Base-by-base conservation (phyloP, 2,329 filamentous ascomycete genomes). In the Curvularia sp. region DNA sequence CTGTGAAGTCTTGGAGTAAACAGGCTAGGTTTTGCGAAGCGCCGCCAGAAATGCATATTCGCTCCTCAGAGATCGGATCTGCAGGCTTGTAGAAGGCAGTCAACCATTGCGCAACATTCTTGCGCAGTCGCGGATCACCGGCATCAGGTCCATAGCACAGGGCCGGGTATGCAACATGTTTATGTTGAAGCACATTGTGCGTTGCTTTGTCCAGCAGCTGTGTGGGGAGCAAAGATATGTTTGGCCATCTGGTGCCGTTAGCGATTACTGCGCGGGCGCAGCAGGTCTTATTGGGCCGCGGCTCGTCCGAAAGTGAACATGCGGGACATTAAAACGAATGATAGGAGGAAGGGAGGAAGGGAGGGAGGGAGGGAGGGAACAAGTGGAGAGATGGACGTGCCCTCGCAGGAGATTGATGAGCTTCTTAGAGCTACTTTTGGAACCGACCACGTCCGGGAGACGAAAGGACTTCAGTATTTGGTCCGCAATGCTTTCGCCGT, bases 21-120 rank as follows among this genome's bases (percentile, higher is more conserved):
- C 87, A 90, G 0, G 90, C 92, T 2, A 96, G 76, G 72, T 89
- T 93, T 81, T 96, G 93, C 64, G 87, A 91, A 3, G 93, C 93
- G 15, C 93, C 93, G 43, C 93, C 92, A 0, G 91, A 91, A 73
- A 97, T 89, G 72, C 88, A 90, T 53, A 97, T 89, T 30, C 91
- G 84, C 2, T 86, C 81, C 3, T 82, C 70, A 13, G 77, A 69
- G 43, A 87, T 79, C 2, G 78, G 74, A 3, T 77, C 65, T 28
- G 54, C 74, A 2, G 80, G 79, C 28, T 73, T 63, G 72, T 92
- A 94, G 68, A 88, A 89, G 0, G 71, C 66, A 1, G 81, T 83
- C 39, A 97, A 80, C 90, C 91, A 97, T 38, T 77, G 72, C 3
- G 91, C 88, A 32, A 97, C 78, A 39, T 86, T 83, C 60, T 86